These are phyloP conservation scores for Juglanconis oblonga DNA, from an alignment of 2,329 filamentous ascomycete species.

Conservation along the genomic window DNA sequence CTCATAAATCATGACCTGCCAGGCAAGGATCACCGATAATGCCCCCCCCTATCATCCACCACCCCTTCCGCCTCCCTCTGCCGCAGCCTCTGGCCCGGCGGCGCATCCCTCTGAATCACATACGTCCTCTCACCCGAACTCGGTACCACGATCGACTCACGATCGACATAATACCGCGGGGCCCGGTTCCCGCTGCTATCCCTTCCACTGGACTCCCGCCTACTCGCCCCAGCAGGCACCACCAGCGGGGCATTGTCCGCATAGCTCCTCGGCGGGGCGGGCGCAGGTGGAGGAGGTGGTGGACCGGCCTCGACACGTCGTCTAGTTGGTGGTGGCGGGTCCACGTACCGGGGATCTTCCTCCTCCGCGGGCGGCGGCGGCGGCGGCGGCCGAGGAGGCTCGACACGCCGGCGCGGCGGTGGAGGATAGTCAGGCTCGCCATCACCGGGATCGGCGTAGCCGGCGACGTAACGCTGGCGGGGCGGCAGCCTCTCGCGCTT, in stretches of 20 bases:
- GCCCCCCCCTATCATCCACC: conserved; percentile 4
- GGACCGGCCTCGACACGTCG: neutral
- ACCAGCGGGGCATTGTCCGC: neutral
- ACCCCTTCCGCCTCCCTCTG: neutral
- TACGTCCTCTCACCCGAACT: conserved; percentile 6
- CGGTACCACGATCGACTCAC: conserved; percentile 12
- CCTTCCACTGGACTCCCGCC: neutral
- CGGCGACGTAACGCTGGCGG: neutral
- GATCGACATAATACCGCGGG: conserved; percentile 13
- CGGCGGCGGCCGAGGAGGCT: neutral
- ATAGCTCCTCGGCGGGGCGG: conserved; percentile 3
- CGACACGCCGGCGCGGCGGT: neutral
- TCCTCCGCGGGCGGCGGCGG: neutral
- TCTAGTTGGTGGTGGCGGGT: neutral
- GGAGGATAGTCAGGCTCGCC: neutral
- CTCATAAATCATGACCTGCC: neutral
- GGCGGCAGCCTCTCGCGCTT: neutral
- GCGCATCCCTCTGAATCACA: conserved; percentile 7
- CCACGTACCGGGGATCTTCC: neutral
- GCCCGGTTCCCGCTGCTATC: neutral
- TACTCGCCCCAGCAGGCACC: neutral
- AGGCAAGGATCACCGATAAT: conserved; percentile 2
- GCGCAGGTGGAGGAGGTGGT: conserved; percentile 1
- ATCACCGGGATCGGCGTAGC: neutral
- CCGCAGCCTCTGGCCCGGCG: conserved; percentile 5